Evolutionary conservation across 306 rosid genomes (phyloP).

Genomic region (Cucurbita ficifolia): DNA sequence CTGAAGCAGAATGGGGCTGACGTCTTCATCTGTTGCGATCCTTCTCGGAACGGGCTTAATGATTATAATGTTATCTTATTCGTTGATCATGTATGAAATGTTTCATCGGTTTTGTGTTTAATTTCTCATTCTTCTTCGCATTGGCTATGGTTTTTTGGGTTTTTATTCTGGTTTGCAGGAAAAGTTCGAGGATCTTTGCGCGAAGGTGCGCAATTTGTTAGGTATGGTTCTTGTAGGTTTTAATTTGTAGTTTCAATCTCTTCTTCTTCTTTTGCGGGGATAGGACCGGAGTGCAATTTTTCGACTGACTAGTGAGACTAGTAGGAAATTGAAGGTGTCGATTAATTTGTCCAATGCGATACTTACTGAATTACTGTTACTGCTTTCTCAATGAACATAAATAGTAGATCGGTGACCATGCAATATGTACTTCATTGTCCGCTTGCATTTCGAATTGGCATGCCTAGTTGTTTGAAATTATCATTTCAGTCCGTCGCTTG

Average conservation of each 20-base stretch:
- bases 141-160: not conserved
- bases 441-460: not conserved
- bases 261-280: not conserved
- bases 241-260: slow-evolving; percentile 3
- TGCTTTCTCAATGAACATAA: not conserved
- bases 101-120: not conserved
- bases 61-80: slow-evolving; percentile 73
- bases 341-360: not conserved
- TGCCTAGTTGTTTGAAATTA: not conserved
- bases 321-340: not conserved
- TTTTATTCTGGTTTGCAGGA: slow-evolving; percentile 27
- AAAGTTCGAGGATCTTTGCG: slow-evolving; percentile 60
- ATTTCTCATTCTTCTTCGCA: not conserved
- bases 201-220: slow-evolving; percentile 67
- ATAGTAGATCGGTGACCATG: not conserved
- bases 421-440: not conserved
- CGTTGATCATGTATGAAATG: slow-evolving; percentile 41
- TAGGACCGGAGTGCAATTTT: not conserved
- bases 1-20: slow-evolving; percentile 69
- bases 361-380: not conserved
- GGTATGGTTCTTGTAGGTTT: slow-evolving; percentile 19
- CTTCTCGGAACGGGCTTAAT: slow-evolving; percentile 53
- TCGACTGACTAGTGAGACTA: not conserved
- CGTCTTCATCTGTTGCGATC: slow-evolving; percentile 74
- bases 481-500: not conserved